Percentiles rank a stretch among this genome's conserved stretches.
phyloP scores from a whole-genome alignment of 23 red algal genomes.

The Gracilaria vermiculophylla region DNA sequence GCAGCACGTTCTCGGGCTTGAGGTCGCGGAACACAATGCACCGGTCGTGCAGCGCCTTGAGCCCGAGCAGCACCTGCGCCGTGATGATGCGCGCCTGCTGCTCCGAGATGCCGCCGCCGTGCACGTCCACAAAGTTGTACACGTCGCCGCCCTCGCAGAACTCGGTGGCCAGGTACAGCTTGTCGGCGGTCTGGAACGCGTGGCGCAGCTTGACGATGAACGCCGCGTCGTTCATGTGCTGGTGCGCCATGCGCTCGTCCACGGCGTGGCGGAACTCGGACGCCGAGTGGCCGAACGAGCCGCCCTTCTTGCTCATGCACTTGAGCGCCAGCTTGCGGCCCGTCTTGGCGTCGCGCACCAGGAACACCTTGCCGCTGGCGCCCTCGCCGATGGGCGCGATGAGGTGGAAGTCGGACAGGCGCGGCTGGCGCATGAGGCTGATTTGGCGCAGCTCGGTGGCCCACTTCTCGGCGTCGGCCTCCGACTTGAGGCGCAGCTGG shows the following conservation, averaged over 20 bases:
- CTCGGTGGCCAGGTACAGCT: conserved; percentile 90
- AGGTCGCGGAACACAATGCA: conserved; percentile 82
- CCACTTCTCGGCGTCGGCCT: conserved; percentile 63
- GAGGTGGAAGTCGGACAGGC: conserved; percentile 80
- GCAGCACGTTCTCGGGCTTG: conserved; percentile 91
- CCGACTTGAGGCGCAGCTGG: conserved; percentile 52
- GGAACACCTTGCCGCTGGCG: conserved; percentile 79
- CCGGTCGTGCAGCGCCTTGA: conserved; percentile 78
- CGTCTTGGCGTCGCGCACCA: conserved; percentile 78
- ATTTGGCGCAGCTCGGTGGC: conserved; percentile 49
- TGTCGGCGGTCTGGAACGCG: conserved; percentile 84
- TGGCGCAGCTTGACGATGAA: conserved; percentile 79
- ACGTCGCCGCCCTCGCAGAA: conserved; percentile 95
- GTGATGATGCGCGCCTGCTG: conserved; percentile 76
- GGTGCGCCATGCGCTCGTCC: conserved; percentile 67
- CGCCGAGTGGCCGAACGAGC: conserved; percentile 53
- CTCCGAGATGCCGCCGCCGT: conserved; percentile 64
- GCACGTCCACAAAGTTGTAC: conserved; percentile 76
- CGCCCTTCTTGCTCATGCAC: conserved; percentile 74
- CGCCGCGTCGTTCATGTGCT: conserved; percentile 58
- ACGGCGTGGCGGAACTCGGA: conserved; percentile 69
- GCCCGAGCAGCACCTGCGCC: conserved; percentile 76
- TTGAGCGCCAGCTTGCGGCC: conserved; percentile 77
- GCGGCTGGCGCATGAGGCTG: conserved; percentile 40
- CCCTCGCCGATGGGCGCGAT: conserved; percentile 87